Base-by-base conservation (phyloP, 1,284 basidiomycete species). In the Neolentinus lepideus region DNA sequence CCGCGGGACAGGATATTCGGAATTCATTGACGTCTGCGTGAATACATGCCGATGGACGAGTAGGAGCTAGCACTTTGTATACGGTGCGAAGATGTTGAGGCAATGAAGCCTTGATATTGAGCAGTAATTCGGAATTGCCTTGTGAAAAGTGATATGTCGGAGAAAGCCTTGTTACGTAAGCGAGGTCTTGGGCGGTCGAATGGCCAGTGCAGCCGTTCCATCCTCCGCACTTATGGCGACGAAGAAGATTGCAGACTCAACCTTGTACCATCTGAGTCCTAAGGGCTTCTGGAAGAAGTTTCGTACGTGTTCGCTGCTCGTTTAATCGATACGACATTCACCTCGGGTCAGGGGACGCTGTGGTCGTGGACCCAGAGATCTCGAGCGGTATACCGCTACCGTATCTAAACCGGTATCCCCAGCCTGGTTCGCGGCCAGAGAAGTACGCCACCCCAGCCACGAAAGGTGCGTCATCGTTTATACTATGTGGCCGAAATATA, bases 241-340 rank as follows among this genome's bases (percentile, higher is more conserved):
- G 56, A 86, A 80, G 74, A 88, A 83, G 72, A 80, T 75, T 36
- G 89, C 90, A 59, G 90, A 95, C 67, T 85, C 86, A 46, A 92
- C 90, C 3, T 80, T 92, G 48, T 95, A 95, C 72, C 93, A 95
- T 68, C 81, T 92, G 61, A 83, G 81, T 63, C 88, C 92, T 11
- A 88, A 84, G 67, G 92, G 92, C 1, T 94, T 95, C 70, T 95
- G 92, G 93, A 95, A 94, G 83, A 92, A 88, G 75, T 91, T 95
- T 69, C 84, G 92, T 93, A 64, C 61, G 90, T 78, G 54, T 19
- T 38, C 50, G 1, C 35, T 24, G 29, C 55, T 26, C 56, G 45
- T 57, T 29, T 50, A 51, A 6, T 31, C 9, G 27, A 54, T 54
- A 14, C 59, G 60, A 25, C 63, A 54, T 43, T 51, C 55, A 48